Conservation (phyloP, 352 stramenopile species). For the Bremia lactucae region DNA sequence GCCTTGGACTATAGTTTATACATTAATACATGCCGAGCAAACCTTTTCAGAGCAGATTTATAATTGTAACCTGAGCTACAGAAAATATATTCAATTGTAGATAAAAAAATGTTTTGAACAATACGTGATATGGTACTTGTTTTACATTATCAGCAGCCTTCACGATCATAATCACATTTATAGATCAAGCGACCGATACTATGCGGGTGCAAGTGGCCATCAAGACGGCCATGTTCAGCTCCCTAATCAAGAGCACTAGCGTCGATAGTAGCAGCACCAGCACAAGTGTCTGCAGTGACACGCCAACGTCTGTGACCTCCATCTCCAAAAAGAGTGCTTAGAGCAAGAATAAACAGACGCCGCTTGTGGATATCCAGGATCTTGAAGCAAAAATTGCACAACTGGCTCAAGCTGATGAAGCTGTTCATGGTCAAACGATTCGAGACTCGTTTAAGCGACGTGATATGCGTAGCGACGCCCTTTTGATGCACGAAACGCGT, state of each 20-base stretch:
- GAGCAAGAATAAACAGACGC: constrained; percentile 26
- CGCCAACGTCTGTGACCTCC: constrained; percentile 13
- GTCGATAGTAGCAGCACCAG: constrained; percentile 18
- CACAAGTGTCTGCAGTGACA: constrained; percentile 8
- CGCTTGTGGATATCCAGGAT: constrained; percentile 33
- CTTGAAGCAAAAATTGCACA: constrained; percentile 39
- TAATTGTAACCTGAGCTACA: too few relatives aligned
- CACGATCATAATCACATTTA: constrained; percentile 16
- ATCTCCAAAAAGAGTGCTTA: constrained; percentile 15
- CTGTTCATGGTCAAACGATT: constrained; percentile 56
- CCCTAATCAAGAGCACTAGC: constrained; percentile 16
- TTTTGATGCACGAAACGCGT: constrained; percentile 36
- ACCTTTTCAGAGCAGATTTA: too few relatives aligned
- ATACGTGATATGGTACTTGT: too few relatives aligned
- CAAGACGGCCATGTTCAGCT: constrained; percentile 30
- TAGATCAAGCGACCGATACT: constrained; percentile 1
- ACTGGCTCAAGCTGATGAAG: constrained; percentile 34
- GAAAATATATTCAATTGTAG: too few relatives aligned
- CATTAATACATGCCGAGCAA: too few relatives aligned
- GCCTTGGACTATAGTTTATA: constrained; percentile 50
- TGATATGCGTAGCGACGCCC: constrained; percentile 60
- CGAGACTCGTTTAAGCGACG: constrained; percentile 68
- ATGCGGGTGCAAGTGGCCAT: constrained; percentile 24
- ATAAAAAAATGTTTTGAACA: too few relatives aligned
- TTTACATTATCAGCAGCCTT: too few relatives aligned